Evolutionary conservation across 352 stramenopile genomes (phyloP).

Genomic region (Phytophthora crassamura): DNA sequence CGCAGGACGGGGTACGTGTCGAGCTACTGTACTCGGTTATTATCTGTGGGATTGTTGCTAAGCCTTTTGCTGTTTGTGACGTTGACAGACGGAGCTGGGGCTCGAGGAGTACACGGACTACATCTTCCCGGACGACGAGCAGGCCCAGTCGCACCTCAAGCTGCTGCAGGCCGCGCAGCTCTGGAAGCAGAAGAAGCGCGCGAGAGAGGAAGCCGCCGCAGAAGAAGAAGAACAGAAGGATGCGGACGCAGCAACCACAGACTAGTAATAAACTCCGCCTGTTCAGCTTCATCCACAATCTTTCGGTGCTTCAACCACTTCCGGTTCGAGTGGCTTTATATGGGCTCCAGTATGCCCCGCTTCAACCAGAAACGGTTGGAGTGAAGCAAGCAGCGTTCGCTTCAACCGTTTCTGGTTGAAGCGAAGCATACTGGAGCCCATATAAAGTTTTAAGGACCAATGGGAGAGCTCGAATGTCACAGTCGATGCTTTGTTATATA

Average conservation of each 20-base stretch:
- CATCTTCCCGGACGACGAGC: slow-evolving; percentile 98
- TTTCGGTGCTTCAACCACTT: too few relatives aligned
- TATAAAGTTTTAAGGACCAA: too few relatives aligned
- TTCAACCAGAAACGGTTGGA: too few relatives aligned
- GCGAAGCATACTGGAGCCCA: too few relatives aligned
- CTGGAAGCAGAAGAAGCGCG: slow-evolving; percentile 94
- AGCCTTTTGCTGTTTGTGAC: slow-evolving; percentile 19
- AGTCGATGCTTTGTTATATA: too few relatives aligned
- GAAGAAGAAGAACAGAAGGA: slow-evolving; percentile 13
- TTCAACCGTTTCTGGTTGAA: too few relatives aligned
- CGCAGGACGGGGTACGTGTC: slow-evolving; percentile 85
- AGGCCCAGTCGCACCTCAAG: slow-evolving; percentile 95
- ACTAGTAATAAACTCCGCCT: slow-evolving; percentile 12
- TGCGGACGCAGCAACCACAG: not conserved
- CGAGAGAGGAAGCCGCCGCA: slow-evolving; percentile 51
- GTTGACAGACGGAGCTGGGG: slow-evolving; percentile 78
- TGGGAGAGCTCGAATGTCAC: too few relatives aligned
- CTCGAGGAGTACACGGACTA: slow-evolving; percentile 99
- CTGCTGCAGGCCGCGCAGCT: slow-evolving; percentile 97
- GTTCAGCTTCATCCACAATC: too few relatives aligned
- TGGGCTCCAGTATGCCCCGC: too few relatives aligned
- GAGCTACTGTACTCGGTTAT: not conserved
- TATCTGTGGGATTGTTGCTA: slow-evolving; percentile 14
- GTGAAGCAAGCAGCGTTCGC: too few relatives aligned
- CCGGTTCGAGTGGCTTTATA: too few relatives aligned